A percentile compares a stretch with the other conserved stretches of the same genome.
These are phyloP conservation scores for Lagenidium giganteum DNA, from an alignment of 352 stramenopile genomes.

Conservation along the genomic window DNA sequence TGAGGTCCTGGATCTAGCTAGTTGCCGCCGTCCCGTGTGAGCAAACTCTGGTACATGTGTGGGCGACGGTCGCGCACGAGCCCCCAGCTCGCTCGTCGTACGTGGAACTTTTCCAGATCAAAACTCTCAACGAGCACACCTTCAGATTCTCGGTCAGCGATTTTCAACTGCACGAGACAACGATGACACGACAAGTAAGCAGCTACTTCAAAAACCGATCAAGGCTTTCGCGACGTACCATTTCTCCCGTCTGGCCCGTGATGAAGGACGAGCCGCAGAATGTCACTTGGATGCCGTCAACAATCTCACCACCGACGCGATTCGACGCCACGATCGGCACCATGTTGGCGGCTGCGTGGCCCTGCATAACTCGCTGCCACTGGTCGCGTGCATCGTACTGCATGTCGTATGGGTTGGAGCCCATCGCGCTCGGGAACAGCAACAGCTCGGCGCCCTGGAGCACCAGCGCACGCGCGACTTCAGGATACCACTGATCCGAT, in stretches of 20 bases:
- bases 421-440: slow-evolving; percentile 78
- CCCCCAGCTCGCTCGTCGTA: slow-evolving; percentile 82
- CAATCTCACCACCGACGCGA: slow-evolving; percentile 78
- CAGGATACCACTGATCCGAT: slow-evolving; percentile 92
- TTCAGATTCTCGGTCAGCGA: slow-evolving; percentile 82
- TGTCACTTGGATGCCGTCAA: slow-evolving; percentile 79
- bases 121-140: slow-evolving; percentile 85
- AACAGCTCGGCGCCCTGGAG: slow-evolving; percentile 87
- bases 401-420: slow-evolving; percentile 85
- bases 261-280: slow-evolving; percentile 93
- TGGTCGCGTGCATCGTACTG: slow-evolving; percentile 84
- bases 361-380: slow-evolving; percentile 91
- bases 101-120: slow-evolving; percentile 82
- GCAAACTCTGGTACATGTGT: slow-evolving; percentile 71
- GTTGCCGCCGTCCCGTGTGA: slow-evolving; percentile 71
- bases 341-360: slow-evolving; percentile 87
- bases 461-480: slow-evolving; percentile 83
- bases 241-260: slow-evolving; percentile 86
- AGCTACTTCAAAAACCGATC: background rate
- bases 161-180: slow-evolving; percentile 62
- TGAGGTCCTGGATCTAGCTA: background rate
- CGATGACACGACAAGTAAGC: background rate
- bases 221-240: slow-evolving; percentile 42
- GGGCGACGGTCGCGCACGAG: slow-evolving; percentile 85
- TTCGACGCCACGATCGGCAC: slow-evolving; percentile 89